These are phyloP conservation scores for Nigrospora oryzae DNA, from an alignment of 2,329 filamentous ascomycete species.

Conservation along the genomic window DNA sequence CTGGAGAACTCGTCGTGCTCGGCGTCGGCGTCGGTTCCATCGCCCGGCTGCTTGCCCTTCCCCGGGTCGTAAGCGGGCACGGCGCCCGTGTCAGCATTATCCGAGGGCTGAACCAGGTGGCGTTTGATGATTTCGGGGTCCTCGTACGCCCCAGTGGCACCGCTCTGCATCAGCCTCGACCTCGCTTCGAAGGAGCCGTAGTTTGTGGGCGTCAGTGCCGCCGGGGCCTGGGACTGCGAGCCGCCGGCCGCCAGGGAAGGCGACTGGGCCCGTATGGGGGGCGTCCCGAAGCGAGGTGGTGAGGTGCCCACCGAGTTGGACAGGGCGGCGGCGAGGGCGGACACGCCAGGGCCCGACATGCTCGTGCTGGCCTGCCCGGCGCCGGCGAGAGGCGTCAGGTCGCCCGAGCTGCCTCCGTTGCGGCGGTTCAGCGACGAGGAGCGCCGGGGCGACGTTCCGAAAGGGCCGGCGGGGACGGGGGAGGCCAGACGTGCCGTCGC, in stretches of 20 bases:
- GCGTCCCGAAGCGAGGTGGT: slow-evolving; percentile 62
- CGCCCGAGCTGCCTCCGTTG: slow-evolving; percentile 28
- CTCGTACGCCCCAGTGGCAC: slow-evolving; percentile 59
- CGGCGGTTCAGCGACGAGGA: slow-evolving; percentile 39
- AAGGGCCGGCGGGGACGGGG: slow-evolving; percentile 40
- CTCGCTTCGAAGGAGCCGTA: slow-evolving; percentile 81
- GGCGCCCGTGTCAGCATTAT: slow-evolving; percentile 30
- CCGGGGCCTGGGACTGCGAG: slow-evolving; percentile 33
- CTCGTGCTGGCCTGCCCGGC: slow-evolving; percentile 53
- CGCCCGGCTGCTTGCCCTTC: slow-evolving; percentile 45
- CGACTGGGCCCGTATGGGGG: slow-evolving; percentile 49
- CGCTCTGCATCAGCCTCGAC: slow-evolving; percentile 35
- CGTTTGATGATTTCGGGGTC: slow-evolving; percentile 86
- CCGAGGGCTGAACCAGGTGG: slow-evolving; percentile 69
- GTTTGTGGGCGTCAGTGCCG: slow-evolving; percentile 49
- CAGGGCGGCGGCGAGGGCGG: slow-evolving; percentile 81
- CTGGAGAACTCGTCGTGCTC: slow-evolving; percentile 86
- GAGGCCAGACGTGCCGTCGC: slow-evolving; percentile 54
- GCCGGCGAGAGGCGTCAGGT: slow-evolving; percentile 56
- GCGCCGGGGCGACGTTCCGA: slow-evolving; percentile 36
- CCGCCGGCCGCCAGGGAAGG: slow-evolving; percentile 38
- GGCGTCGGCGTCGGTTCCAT: slow-evolving; percentile 24
- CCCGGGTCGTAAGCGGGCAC: slow-evolving; percentile 26
- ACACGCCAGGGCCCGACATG: slow-evolving; percentile 70
- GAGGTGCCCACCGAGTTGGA: slow-evolving; percentile 64